Evolutionary conservation across 164 flowering plant genomes (phyloP).

Genomic region (Dillenia turbinata): DNA sequence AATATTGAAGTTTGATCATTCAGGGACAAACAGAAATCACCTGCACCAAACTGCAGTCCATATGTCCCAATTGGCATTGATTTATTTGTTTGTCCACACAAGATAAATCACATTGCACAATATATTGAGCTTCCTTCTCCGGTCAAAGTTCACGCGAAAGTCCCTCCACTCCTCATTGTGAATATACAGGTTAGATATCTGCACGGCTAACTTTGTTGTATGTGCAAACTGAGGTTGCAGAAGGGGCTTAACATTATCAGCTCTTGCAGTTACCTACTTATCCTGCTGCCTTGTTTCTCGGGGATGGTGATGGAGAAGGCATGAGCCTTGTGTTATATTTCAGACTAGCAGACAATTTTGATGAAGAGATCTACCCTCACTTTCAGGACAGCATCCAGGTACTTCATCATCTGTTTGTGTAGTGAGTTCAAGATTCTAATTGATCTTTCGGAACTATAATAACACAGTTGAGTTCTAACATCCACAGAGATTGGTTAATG

Average conservation of each 20-base stretch:
- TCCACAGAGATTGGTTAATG: slow-evolving; percentile 70
- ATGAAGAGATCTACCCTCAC: slow-evolving; percentile 50
- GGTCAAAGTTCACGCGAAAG: slow-evolving; percentile 45
- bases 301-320: slow-evolving; percentile 92
- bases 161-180: slow-evolving; percentile 81
- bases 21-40: slow-evolving; percentile 79
- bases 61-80: slow-evolving; percentile 90
- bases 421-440: too few species aligned
- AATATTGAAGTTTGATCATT: slow-evolving; percentile 8
- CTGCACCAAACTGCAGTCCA: slow-evolving; percentile 65
- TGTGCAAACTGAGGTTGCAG: too few species aligned
- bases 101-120: slow-evolving; percentile 89
- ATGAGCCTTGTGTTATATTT: slow-evolving; percentile 87
- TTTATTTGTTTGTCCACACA: slow-evolving; percentile 63
- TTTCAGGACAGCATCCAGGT: slow-evolving; percentile 80
- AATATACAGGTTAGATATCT: slow-evolving; percentile 71
- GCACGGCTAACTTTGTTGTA: too few species aligned
- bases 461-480: too few species aligned
- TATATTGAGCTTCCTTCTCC: slow-evolving; percentile 81
- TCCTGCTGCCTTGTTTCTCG: slow-evolving; percentile 83
- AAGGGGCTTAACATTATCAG: too few species aligned
- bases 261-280: slow-evolving; percentile 74
- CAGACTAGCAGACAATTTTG: slow-evolving; percentile 67
- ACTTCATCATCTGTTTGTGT: neutral
- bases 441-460: too few species aligned